These are phyloP conservation scores for Backusella circina DNA, from an alignment of 192 early-diverging fungal genomes.

Conservation along the genomic window DNA sequence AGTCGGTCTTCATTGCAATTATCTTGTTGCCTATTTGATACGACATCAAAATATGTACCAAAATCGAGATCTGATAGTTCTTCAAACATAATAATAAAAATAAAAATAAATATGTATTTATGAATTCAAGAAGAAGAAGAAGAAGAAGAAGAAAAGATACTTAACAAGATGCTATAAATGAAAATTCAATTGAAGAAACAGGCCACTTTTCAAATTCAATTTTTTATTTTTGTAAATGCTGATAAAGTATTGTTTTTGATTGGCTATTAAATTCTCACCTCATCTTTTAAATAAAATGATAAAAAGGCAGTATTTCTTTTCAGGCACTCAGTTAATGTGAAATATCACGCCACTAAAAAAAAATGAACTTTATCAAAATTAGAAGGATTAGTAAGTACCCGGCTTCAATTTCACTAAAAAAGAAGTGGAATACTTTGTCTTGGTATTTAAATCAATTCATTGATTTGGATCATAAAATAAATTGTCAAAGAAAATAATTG, in stretches of 20 bases:
- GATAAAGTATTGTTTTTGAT: neutral
- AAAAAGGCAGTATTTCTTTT: neutral
- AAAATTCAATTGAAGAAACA: neutral
- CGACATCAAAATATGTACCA: conserved; percentile 11
- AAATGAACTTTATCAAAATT: neutral
- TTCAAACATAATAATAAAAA: neutral
- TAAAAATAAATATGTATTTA: neutral
- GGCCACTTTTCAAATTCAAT: conserved; percentile 7
- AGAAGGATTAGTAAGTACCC: neutral
- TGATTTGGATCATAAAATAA: neutral
- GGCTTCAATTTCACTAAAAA: neutral
- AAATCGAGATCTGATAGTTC: conserved; percentile 15
- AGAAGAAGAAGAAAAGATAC: neutral
- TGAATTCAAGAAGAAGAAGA: neutral
- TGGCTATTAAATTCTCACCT: conserved; percentile 13
- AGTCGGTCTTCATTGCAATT: neutral
- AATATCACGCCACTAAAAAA: conserved; percentile 6
- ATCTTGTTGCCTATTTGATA: neutral
- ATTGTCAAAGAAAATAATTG: neutral
- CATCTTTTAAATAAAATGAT: neutral
- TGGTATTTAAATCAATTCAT: neutral
- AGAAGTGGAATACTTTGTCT: neutral
- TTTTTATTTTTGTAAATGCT: neutral
- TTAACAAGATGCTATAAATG: neutral
- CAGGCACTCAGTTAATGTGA: conserved; percentile 2